Evolutionary conservation across 441 rosid genomes (phyloP).

Genomic region (Bruguiera hainesii): DNA sequence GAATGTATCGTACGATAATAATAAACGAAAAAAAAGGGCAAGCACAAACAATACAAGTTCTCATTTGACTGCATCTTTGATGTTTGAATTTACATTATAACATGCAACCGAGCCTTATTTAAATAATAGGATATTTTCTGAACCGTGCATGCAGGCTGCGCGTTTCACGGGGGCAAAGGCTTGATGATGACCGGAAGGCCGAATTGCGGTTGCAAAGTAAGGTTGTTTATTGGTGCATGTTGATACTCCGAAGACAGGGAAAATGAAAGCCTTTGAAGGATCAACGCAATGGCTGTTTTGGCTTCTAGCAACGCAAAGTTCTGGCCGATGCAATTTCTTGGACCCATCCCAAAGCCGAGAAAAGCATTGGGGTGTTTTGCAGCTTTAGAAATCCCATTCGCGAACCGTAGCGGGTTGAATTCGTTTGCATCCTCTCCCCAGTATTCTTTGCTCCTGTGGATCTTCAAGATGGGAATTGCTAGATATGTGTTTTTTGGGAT

Average conservation of each 20-base stretch:
- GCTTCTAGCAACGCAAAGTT: conserved; percentile 44
- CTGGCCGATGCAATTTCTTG: conserved; percentile 49
- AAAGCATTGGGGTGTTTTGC: conserved; percentile 45
- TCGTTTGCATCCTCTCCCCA: conserved; percentile 60
- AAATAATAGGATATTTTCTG: not conserved
- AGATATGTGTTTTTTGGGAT: conserved; percentile 42
- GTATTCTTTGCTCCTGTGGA: conserved; percentile 40
- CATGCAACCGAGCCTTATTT: too few species aligned
- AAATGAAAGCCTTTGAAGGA: conserved; percentile 42
- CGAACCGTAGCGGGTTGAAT: conserved; percentile 49
- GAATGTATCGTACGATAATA: too few species aligned
- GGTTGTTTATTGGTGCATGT: conserved; percentile 34
- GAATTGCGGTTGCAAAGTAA: conserved; percentile 35
- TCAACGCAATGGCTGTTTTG: conserved; percentile 37
- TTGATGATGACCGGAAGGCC: conserved; percentile 35
- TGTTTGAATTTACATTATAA: too few species aligned
- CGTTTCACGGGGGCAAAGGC: not conserved
- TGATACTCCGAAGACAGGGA: conserved; percentile 36
- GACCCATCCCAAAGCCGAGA: conserved; percentile 45
- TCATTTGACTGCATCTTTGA: too few species aligned
- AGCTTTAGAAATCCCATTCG: conserved; percentile 41
- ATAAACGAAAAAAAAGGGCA: too few species aligned
- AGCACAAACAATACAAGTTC: too few species aligned
- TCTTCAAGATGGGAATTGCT: conserved; percentile 31
- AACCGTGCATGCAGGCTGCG: not conserved